Conservation (phyloP, 2,329 filamentous ascomycete genomes). For the Penicillium polonicum region DNA sequence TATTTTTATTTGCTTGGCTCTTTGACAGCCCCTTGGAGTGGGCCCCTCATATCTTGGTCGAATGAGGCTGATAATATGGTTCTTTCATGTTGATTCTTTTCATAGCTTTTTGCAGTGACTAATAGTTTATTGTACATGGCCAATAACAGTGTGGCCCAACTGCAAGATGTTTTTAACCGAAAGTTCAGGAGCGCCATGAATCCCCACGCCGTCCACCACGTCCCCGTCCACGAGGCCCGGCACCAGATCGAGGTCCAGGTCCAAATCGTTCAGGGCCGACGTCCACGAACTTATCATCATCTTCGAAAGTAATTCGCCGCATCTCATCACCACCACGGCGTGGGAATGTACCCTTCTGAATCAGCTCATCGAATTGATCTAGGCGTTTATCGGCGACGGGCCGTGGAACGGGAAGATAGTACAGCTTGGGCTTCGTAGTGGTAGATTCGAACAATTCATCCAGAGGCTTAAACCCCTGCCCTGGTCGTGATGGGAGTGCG, state of each 20-base stretch:
- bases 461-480: conserved; percentile 54
- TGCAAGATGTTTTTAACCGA: background rate
- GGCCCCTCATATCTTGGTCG: background rate
- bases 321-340: conserved; percentile 52
- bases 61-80: background rate
- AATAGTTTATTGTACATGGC: conserved; percentile 16
- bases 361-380: conserved; percentile 53
- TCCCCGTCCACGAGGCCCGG: conserved; percentile 34
- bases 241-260: conserved; percentile 40
- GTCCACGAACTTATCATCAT: conserved; percentile 65
- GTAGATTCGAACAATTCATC: conserved; percentile 63
- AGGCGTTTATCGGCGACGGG: conserved; percentile 65
- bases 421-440: conserved; percentile 61
- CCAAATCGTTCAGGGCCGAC: conserved; percentile 59
- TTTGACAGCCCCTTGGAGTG: background rate
- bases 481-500: conserved; percentile 24
- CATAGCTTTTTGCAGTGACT: background rate
- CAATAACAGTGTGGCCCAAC: conserved; percentile 1
- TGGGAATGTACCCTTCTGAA: conserved; percentile 39
- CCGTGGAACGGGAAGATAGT: conserved; percentile 64
- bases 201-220: conserved; percentile 32
- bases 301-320: conserved; percentile 72
- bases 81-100: background rate
- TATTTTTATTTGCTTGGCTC: conserved; percentile 10
- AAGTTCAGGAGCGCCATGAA: conserved; percentile 26